These are phyloP conservation scores for Yarrowia divulgata DNA, from an alignment of 805 yeast species.

Conservation along the genomic window DNA sequence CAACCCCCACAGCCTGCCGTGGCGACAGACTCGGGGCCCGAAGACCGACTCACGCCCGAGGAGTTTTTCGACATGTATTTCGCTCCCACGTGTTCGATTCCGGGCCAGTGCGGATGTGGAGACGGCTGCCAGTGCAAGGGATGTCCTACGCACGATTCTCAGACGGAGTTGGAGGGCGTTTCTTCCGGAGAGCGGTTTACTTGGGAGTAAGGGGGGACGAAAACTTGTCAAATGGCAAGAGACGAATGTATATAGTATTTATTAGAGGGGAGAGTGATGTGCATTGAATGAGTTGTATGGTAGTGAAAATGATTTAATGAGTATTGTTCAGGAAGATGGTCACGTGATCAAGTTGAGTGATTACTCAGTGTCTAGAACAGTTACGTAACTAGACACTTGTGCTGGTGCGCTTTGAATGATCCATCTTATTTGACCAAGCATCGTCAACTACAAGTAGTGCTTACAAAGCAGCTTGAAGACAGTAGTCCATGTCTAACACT, in stretches of 20 bases:
- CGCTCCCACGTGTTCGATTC: conserved; percentile 51
- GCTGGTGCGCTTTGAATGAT: no score
- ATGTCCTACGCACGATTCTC: conserved; percentile 47
- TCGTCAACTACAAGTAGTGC: no score
- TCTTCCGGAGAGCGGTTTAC: conserved; percentile 24
- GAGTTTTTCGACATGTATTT: conserved; percentile 46
- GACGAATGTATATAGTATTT: conserved; percentile 32
- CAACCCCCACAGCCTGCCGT: neutral
- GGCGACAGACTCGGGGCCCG: conserved; percentile 25
- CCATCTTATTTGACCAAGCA: no score
- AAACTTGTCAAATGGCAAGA: neutral
- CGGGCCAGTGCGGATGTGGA: conserved; percentile 53
- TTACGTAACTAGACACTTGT: no score
- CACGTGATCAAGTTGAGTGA: no score
- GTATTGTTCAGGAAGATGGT: no score
- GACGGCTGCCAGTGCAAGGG: conserved; percentile 51
- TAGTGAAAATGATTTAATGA: no score
- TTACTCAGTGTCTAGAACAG: no score
- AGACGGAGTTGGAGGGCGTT: conserved; percentile 18
- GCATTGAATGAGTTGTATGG: neutral
- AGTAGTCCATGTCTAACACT: no score
- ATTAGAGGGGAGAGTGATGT: conserved; percentile 9
- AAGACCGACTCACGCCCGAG: conserved; percentile 37
- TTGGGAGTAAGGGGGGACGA: conserved; percentile 13
- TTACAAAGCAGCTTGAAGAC: no score